Evolutionary conservation across 148 eudicot genomes (phyloP), one percentile per base, ranked within the genome.

Genomic region (Heliamphora exappendiculata): DNA sequence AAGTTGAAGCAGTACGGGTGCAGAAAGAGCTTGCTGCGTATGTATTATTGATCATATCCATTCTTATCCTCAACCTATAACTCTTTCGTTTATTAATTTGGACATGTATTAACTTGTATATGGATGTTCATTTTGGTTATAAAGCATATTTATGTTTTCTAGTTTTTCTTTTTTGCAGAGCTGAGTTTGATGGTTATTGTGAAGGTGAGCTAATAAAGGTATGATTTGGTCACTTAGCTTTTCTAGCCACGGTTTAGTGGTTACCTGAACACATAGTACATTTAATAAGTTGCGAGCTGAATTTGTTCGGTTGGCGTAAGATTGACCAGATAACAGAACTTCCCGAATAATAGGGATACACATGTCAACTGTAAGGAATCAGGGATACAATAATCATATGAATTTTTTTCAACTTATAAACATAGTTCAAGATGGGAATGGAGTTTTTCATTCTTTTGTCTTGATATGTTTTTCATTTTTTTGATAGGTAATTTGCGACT

Each of bases 121-220:
- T n/a, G n/a, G n/a, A n/a, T n/a, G n/a, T n/a, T n/a, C n/a, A n/a
- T 20, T 47, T 73, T 78, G 47, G 66, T 59, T 49, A 58, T 6
- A 51, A 53, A 17, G 59, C 58, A 8, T n/a, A 51, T 33, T 78
- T 82, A 47, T 66, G 47, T 34, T 50, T 47, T 11, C 24, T 19
- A n/a, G 33, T 49, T 69, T 14, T 73, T 67, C 77, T 82, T 58
- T 70, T 71, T 34, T 71, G 73, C 97, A 94, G 98, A 83, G 89
- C 98, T 28, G 98, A 94, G 75, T 91, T 94, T 84, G 98, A 94
- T 87, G 98, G 98, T 36, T 94, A 94, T 72, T 94, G 98, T 85
- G 97, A 94, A 81, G 97, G 88, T 75, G 98, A 94, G 75, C 93
- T 94, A 74, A 87, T 94, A 54, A 94, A 91, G 98, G 98, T 93